Conservation (phyloP, 495 filamentous ascomycete species). For the Daldinia vernicosa region DNA sequence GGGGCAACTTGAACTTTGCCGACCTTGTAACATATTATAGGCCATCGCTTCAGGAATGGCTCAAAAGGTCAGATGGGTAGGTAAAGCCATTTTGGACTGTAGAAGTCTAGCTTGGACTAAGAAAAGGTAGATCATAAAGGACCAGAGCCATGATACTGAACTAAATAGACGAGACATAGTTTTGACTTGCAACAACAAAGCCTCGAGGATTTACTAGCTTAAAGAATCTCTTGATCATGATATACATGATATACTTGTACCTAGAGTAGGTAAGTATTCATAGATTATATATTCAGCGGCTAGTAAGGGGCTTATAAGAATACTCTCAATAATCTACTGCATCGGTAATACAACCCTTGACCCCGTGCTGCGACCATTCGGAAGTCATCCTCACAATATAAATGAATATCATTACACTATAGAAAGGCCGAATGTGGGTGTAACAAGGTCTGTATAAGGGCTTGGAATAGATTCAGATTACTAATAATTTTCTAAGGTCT, state of each 20-base stretch:
- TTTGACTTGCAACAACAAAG: neutral
- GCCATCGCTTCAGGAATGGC: too few relatives aligned
- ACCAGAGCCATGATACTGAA: neutral
- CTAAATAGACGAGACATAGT: neutral
- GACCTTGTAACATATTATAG: too few relatives aligned
- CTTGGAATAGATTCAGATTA: too few relatives aligned
- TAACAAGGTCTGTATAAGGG: too few relatives aligned
- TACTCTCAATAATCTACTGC: too few relatives aligned
- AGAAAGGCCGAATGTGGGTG: neutral
- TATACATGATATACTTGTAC: neutral
- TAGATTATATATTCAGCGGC: neutral
- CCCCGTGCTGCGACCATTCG: neutral
- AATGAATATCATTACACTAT: neutral
- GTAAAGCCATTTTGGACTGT: neutral
- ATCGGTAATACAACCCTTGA: neutral
- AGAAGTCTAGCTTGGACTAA: neutral
- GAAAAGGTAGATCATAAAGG: neutral
- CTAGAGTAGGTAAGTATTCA: neutral
- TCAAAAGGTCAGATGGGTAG: too few relatives aligned
- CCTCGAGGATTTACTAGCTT: neutral
- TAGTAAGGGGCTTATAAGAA: too few relatives aligned
- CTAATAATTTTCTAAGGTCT: too few relatives aligned
- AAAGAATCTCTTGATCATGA: neutral
- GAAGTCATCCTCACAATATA: neutral
- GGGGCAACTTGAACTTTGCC: too few relatives aligned